Evolutionary conservation across 192 early-diverging fungal genomes (phyloP).

Genomic region (Gryganskiella cystojenkinii): DNA sequence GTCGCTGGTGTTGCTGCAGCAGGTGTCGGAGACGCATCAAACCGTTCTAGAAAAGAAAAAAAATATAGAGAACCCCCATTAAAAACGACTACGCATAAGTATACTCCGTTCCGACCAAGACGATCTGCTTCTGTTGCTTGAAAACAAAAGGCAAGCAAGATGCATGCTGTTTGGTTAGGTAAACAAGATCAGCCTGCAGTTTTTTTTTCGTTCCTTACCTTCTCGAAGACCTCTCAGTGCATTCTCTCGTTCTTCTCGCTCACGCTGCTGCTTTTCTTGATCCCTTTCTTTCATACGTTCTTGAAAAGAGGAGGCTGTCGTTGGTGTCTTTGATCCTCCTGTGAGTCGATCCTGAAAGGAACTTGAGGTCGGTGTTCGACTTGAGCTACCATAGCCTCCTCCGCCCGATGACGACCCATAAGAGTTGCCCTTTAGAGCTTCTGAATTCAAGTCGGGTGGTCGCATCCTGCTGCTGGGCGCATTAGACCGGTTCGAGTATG

Average conservation of each 20-base stretch:
- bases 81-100: neutral
- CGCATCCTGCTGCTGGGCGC: too few species aligned
- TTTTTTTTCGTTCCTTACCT: neutral
- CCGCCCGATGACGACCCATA: too few species aligned
- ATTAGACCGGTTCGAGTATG: too few species aligned
- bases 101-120: too few species aligned
- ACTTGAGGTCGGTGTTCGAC: neutral
- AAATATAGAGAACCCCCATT: neutral
- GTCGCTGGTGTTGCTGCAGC: neutral
- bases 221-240: constrained; percentile 25
- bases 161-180: too few species aligned
- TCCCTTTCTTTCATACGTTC: constrained; percentile 45
- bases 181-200: neutral
- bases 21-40: neutral
- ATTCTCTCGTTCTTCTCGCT: constrained; percentile 36
- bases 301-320: constrained; percentile 37
- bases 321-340: neutral
- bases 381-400: neutral
- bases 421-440: too few species aligned
- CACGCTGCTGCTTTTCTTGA: constrained; percentile 31
- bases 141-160: too few species aligned
- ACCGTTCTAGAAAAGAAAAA: constrained; percentile 4
- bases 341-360: neutral
- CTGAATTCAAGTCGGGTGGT: too few species aligned
- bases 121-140: too few species aligned